Conservation (phyloP, 2,329 filamentous ascomycete genomes). For the Diaporthe sp. region DNA sequence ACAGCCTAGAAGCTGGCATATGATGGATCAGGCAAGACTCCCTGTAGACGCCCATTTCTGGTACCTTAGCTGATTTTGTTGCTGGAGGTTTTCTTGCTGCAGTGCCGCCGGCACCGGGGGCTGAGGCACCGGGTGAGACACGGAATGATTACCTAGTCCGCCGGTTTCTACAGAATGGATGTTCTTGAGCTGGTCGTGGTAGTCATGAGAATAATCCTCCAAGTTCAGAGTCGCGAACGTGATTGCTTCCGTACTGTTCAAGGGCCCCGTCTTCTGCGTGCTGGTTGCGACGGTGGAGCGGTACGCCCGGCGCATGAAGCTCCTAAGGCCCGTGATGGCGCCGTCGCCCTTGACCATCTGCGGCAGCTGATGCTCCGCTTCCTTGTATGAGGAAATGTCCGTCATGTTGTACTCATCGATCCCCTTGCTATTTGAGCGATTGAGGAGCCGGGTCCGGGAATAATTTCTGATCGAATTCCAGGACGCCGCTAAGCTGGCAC, state of each 20-base stretch:
- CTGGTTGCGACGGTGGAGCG: background rate
- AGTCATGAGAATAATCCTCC: background rate
- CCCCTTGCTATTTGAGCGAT: background rate
- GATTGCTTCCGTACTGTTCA: background rate
- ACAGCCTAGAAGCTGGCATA: background rate
- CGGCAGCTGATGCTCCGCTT: background rate
- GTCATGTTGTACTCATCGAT: background rate
- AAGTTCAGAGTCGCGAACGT: background rate
- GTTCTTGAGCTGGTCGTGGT: conserved; percentile 19
- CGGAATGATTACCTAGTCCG: background rate
- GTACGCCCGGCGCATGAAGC: conserved; percentile 16
- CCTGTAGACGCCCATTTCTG: background rate
- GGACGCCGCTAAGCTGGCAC: background rate
- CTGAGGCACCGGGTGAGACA: background rate
- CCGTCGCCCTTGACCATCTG: conserved; percentile 8
- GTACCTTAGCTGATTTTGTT: background rate
- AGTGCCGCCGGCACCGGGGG: background rate
- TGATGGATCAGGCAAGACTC: background rate
- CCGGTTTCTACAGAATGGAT: conserved; percentile 21
- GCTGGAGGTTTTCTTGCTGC: background rate
- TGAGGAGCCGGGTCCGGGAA: background rate
- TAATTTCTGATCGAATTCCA: conserved; percentile 5
- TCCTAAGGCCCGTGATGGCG: conserved; percentile 6
- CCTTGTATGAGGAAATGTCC: background rate
- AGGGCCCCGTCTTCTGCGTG: background rate